Evolutionary conservation across 2,329 filamentous ascomycete species (phyloP).

Genomic region (Hymenoscyphus fructigenus): DNA sequence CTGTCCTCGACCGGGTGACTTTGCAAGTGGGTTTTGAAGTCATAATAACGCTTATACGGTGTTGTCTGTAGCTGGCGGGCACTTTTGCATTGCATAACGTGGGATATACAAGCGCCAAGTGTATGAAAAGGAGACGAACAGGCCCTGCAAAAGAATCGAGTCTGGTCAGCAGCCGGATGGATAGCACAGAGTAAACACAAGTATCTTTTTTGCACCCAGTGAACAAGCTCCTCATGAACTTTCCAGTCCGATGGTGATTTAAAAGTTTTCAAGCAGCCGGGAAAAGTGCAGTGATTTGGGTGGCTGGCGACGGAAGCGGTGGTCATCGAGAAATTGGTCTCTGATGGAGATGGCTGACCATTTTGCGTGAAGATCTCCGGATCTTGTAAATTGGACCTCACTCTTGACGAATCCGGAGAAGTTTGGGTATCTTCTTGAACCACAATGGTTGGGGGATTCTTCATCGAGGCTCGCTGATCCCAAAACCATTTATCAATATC

Average conservation of each 20-base stretch:
- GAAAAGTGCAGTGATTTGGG: background rate
- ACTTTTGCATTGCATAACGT: background rate
- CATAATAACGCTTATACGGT: background rate
- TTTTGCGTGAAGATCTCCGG: background rate
- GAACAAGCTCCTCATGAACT: conserved; percentile 4
- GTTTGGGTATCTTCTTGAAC: background rate
- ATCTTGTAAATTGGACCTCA: background rate
- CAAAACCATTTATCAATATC: background rate
- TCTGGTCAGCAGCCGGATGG: background rate
- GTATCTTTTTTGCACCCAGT: conserved; percentile 6
- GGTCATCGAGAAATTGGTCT: background rate
- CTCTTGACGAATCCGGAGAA: background rate
- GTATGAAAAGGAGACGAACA: background rate
- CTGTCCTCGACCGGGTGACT: background rate
- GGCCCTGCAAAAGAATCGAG: background rate
- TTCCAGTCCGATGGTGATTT: background rate
- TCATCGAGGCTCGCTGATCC: background rate
- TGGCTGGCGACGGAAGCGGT: background rate
- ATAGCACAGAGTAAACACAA: conserved; percentile 6
- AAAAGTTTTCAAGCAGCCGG: background rate
- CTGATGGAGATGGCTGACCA: conserved; percentile 3
- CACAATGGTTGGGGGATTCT: background rate
- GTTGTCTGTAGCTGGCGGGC: background rate
- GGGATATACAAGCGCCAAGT: background rate
- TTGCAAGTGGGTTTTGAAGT: background rate